A percentile compares a stretch with the other conserved stretches of the same genome.
These are phyloP conservation scores for Pseudogymnoascus sp. DNA, from an alignment of 2,329 filamentous ascomycete genomes.

Conservation along the genomic window DNA sequence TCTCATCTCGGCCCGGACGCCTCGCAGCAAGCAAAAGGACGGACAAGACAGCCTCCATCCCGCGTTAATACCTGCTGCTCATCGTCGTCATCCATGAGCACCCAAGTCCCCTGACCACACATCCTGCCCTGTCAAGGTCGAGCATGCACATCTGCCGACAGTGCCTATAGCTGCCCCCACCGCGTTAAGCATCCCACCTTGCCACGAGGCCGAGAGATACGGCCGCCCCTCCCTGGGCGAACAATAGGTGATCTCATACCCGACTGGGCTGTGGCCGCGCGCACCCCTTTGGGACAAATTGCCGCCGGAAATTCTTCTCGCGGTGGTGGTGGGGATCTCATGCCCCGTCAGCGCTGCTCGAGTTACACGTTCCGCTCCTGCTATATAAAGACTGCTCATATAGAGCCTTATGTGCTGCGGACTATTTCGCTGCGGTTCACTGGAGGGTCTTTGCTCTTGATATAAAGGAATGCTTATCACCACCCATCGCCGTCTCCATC, in stretches of 20 bases:
- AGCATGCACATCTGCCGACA: constrained; percentile 3
- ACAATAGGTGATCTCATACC: constrained; percentile 1
- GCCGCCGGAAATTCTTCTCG: constrained; percentile 5
- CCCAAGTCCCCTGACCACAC: not conserved
- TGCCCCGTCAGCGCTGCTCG: not conserved
- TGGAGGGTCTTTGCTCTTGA: not conserved
- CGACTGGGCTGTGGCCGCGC: constrained; percentile 6
- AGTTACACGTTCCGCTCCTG: not conserved
- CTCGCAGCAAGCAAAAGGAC: not conserved
- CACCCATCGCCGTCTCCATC: not conserved
- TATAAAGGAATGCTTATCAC: constrained; percentile 7
- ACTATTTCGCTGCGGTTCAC: not conserved
- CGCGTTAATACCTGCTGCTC: not conserved
- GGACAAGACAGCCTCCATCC: not conserved
- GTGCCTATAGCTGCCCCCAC: constrained; percentile 6
- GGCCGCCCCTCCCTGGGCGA: not conserved
- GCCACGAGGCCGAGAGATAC: constrained; percentile 7
- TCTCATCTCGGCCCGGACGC: not conserved
- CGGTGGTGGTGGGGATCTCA: constrained; percentile 5
- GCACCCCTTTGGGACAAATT: constrained; percentile 7
- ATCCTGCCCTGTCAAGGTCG: constrained; percentile 2
- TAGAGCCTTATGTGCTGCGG: constrained; percentile 6
- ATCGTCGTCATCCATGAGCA: constrained; percentile 3
- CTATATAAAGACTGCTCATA: constrained; percentile 7
- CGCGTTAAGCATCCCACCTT: constrained; percentile 6